Evolutionary conservation across 2,329 filamentous ascomycete species (phyloP), one percentile per base, ranked within the genome.

Genomic region (Pyrenophora teres): DNA sequence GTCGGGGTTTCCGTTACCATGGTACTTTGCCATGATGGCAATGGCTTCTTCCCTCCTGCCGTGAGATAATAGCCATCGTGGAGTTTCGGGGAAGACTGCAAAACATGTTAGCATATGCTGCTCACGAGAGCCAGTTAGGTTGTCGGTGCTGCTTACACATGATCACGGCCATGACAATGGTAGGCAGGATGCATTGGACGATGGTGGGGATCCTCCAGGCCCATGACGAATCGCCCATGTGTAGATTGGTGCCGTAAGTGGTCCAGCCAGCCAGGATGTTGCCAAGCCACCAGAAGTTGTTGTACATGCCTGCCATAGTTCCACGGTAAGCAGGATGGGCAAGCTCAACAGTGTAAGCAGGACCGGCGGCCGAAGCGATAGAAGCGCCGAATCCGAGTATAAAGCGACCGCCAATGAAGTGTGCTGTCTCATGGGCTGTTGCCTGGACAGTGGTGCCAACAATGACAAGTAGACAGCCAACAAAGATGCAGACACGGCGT

Each of bases 301-400:
- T 80, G 60, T 78, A 83, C 64, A 86, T 77, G 19, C 82, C 85
- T 3, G 83, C 83, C 71, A 85, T 79, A 16, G 81, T 78, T 27
- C 83, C 84, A 57, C 85, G 78, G 64, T 83, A 84, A 3, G 80
- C 80, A 0, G 85, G 84, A 59, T 86, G 84, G 2, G 82, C 79
- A 32, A 86, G 71, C 64, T 87, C 84, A 41, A 84, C 80, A 8
- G 80, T 80, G 57, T 84, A 85, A n/a, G 81, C 78, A 3, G 83
- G 83, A 1, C 78, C 81, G 2, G 81, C 81, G 10, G 80, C 78
- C n/a, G 79, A 78, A 2, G 81, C 81, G 46, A 87, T 81, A 1
- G 78, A 77, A 27, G 80, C 81, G 33, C 84, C 83, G 37, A 75
- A 74, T 2, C 73, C 73, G 33, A 76, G 68, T 3, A 76, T n/a